Conservation (phyloP, 2,329 filamentous ascomycete genomes). For the Hypoxylon sp. region DNA sequence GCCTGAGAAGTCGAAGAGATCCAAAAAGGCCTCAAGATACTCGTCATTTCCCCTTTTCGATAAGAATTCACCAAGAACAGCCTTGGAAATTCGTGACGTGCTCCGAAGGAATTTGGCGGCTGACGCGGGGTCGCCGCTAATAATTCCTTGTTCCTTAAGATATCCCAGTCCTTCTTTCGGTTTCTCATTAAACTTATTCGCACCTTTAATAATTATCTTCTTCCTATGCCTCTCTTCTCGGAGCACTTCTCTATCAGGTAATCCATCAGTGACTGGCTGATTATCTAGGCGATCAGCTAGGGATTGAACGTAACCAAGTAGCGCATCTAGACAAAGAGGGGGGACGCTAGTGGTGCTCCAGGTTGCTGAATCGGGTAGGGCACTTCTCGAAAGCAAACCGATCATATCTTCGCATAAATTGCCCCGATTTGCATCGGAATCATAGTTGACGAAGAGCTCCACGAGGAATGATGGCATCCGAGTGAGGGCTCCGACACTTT, state of each 20-base stretch:
- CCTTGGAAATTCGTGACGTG: slow-evolving; percentile 91
- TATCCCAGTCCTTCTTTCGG: slow-evolving; percentile 91
- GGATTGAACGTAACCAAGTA: slow-evolving; percentile 92
- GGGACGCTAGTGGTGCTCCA: slow-evolving; percentile 99
- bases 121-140: slow-evolving; percentile 81
- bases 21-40: slow-evolving; percentile 87
- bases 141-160: slow-evolving; percentile 87
- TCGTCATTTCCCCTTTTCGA: slow-evolving; percentile 91
- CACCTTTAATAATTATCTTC: slow-evolving; percentile 88
- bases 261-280: slow-evolving; percentile 72
- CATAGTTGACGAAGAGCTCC: slow-evolving; percentile 97
- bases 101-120: slow-evolving; percentile 91
- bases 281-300: slow-evolving; percentile 89
- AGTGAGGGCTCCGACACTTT: slow-evolving; percentile 91
- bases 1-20: slow-evolving; percentile 87
- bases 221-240: slow-evolving; percentile 83
- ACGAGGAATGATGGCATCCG: slow-evolving; percentile 95
- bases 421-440: slow-evolving; percentile 91
- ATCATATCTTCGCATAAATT: slow-evolving; percentile 97
- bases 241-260: slow-evolving; percentile 75
- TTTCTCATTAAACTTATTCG: slow-evolving; percentile 94
- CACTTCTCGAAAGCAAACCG: slow-evolving; percentile 91
- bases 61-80: slow-evolving; percentile 89
- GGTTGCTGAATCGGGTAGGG: slow-evolving; percentile 95
- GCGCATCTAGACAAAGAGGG: slow-evolving; percentile 90